Evolutionary conservation across 352 stramenopile species (phyloP), one percentile per base, ranked within the genome.

Genomic region (Pythium aristosporum): DNA sequence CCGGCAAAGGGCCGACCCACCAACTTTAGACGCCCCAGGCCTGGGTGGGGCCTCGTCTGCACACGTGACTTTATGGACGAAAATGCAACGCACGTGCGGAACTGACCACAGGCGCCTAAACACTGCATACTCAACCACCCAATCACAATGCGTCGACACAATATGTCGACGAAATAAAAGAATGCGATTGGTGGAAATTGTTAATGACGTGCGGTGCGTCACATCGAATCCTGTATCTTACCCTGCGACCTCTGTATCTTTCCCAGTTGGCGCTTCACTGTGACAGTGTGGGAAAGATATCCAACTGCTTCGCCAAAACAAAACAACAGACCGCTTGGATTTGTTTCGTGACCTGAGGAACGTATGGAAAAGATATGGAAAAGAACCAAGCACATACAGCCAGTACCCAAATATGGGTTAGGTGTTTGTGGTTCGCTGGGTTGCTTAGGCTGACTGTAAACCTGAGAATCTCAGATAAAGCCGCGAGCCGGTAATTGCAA

Each of bases 181-280:
- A 15, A 25, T 8, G 15, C 50, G 44, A 68, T 68, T 68, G 42
- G 53, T 54, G 16, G 46, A 57, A 49, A 53, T 21, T 7, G 15
- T 18, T 2, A 15, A 16, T 68, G 61, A 68, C 61, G 46, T 57
- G 54, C 47, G 8, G 44, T 43, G 61, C 61, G 61, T 68, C 61
- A 57, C 44, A 53, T 21, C 46, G 57, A 39, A 57, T 57, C 57
- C 21, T 36, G 54, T 46, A 62, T 68, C 61, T 61, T 56, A 57
- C 28, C 58, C 25, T 30, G 25, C 25, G 25, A 30, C 25, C 25
- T 41, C 2, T 15, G 21, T 23, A 11, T 36, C 5, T 15, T 8
- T 52, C 25, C 34, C 21, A 37, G 46, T 20, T 15, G 21, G 18
- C 21, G 46, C 37, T 6, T 13, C 32, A 21, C 46, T 52, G 46